These are phyloP conservation scores for Hanseniaspora uvarum DNA, from an alignment of 1,139 yeast genomes.

Conservation along the genomic window DNA sequence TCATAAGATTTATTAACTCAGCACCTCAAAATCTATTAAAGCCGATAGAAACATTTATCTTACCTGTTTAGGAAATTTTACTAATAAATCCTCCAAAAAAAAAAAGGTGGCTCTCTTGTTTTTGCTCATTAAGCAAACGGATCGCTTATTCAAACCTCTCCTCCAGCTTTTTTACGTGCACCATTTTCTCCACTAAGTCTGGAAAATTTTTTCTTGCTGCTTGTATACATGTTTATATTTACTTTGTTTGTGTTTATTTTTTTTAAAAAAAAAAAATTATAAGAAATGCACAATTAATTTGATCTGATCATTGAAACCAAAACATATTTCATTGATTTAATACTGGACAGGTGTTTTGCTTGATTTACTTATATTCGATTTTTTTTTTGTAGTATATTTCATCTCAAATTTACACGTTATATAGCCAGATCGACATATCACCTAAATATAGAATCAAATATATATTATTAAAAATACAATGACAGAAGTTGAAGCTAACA, in stretches of 20 bases:
- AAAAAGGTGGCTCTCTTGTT: background rate
- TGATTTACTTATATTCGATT: background rate
- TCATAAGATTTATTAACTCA: too few relatives aligned
- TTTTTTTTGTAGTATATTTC: background rate
- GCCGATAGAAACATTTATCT: background rate
- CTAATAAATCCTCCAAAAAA: background rate
- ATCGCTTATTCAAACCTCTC: background rate
- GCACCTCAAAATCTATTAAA: background rate
- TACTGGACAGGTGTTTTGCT: too few relatives aligned
- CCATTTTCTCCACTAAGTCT: background rate
- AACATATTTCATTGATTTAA: too few relatives aligned
- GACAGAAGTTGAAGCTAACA: slow-evolving; percentile 1
- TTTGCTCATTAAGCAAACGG: background rate
- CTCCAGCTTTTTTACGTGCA: background rate
- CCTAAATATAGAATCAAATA: background rate
- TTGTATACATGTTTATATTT: background rate
- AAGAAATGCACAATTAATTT: too few relatives aligned
- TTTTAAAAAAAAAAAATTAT: background rate
- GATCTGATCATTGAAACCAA: too few relatives aligned
- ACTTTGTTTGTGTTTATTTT: background rate
- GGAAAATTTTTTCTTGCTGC: background rate
- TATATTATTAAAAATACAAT: background rate
- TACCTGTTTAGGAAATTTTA: background rate
- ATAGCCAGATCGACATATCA: background rate
- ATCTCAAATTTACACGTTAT: background rate